phyloP scores from a whole-genome alignment of 2,329 filamentous ascomycete genomes.

The Alternaria gaisen region DNA sequence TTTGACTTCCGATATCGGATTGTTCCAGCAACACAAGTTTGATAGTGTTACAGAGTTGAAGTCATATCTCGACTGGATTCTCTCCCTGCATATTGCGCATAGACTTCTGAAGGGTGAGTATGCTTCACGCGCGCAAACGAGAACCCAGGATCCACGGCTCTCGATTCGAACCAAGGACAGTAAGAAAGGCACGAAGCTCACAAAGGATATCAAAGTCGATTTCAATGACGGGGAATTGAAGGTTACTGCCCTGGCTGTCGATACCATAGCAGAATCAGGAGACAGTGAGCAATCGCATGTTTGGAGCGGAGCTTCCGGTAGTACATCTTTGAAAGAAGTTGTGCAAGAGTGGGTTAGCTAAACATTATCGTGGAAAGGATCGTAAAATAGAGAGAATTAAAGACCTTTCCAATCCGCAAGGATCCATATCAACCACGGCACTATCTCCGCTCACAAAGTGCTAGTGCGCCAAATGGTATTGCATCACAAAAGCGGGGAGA shows the following conservation, averaged over 20 bases:
- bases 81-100: conserved; percentile 45
- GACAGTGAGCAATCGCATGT: conserved; percentile 26
- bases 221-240: conserved; percentile 31
- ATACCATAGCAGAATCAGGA: conserved; percentile 13
- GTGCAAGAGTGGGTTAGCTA: conserved; percentile 38
- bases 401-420: neutral
- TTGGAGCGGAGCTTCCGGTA: conserved; percentile 34
- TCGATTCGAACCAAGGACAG: conserved; percentile 32
- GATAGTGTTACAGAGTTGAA: conserved; percentile 37
- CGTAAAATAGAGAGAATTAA: neutral
- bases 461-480: conserved; percentile 1
- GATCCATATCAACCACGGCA: neutral
- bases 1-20: conserved; percentile 37
- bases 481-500: conserved; percentile 17
- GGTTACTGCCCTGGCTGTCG: conserved; percentile 16
- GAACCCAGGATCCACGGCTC: conserved; percentile 33
- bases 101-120: conserved; percentile 39
- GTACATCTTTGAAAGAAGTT: conserved; percentile 30
- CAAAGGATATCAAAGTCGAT: conserved; percentile 35
- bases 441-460: neutral
- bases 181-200: conserved; percentile 27
- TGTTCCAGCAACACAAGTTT: conserved; percentile 43
- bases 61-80: conserved; percentile 45
- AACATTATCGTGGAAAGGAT: neutral
- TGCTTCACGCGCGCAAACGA: conserved; percentile 25